phyloP scores from a whole-genome alignment of 2,329 filamentous ascomycete genomes.

The Fusarium bactridioides region DNA sequence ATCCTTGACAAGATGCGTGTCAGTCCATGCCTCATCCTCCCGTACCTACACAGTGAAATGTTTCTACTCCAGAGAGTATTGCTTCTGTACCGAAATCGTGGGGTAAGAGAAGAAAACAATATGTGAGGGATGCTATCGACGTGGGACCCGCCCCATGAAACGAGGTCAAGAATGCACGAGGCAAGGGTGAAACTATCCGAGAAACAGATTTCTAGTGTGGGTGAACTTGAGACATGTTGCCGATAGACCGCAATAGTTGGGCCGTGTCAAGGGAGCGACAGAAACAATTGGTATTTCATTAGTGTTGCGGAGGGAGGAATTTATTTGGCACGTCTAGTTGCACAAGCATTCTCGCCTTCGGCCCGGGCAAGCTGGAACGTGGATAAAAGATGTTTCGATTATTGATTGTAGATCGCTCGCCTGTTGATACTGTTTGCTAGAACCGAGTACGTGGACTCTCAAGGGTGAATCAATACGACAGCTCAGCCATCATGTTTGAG shows the following conservation, averaged over 20 bases:
- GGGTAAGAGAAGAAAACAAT: constrained; percentile 6
- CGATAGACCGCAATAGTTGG: neutral
- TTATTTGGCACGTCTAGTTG: neutral
- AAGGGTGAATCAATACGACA: neutral
- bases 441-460: constrained; percentile 9
- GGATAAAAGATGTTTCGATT: constrained; percentile 5
- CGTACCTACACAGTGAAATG: constrained; percentile 27
- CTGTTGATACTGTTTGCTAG: neutral
- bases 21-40: constrained; percentile 20
- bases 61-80: neutral
- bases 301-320: constrained; percentile 13
- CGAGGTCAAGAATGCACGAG: constrained; percentile 22
- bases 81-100: constrained; percentile 7
- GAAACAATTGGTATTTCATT: constrained; percentile 14
- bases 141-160: constrained; percentile 23
- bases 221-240: neutral
- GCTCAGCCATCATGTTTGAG: neutral
- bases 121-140: constrained; percentile 33
- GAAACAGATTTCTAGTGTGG: constrained; percentile 11
- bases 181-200: constrained; percentile 27
- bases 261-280: constrained; percentile 1
- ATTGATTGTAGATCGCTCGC: neutral
- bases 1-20: constrained; percentile 22
- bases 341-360: neutral
- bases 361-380: constrained; percentile 14